Conservation (phyloP, 176 grass and related monocot genomes). For the Oryza meridionalis region DNA sequence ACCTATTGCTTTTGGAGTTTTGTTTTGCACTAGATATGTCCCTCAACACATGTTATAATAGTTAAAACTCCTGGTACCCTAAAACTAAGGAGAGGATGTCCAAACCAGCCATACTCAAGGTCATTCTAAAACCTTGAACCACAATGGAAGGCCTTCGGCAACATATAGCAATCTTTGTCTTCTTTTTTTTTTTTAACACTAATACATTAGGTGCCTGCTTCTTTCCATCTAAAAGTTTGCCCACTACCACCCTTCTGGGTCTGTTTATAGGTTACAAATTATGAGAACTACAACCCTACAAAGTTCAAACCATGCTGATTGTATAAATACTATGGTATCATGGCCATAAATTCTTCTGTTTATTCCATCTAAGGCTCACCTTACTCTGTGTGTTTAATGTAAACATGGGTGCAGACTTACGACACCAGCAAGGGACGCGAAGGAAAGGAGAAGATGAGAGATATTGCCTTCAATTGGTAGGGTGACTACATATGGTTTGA, state of each 20-base stretch:
- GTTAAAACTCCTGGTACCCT: constrained; percentile 4
- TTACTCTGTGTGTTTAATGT: not conserved
- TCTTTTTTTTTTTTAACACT: not conserved
- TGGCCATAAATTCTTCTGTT: not conserved
- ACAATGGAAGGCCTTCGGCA: constrained; percentile 9
- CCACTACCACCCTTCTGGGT: not conserved
- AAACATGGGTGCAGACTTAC: not conserved
- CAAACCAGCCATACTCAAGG: not conserved
- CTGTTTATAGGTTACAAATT: not conserved
- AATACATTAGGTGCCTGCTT: not conserved
- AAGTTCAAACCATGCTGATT: not conserved
- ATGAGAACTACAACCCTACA: not conserved
- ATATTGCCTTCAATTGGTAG: not conserved
- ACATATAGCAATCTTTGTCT: not conserved
- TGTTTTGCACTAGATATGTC: constrained; percentile 14
- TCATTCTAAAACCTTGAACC: not conserved
- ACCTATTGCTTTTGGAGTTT: not conserved
- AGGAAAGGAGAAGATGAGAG: not conserved
- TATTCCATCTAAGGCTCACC: not conserved
- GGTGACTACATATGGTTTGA: constrained; percentile 3
- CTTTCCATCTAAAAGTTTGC: not conserved
- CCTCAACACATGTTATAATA: not conserved
- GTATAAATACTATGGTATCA: not conserved
- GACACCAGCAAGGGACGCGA: not conserved
- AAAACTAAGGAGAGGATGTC: constrained; percentile 8